Conservation (phyloP, 2,329 filamentous ascomycete species). For the Penicillium oxalicum region DNA sequence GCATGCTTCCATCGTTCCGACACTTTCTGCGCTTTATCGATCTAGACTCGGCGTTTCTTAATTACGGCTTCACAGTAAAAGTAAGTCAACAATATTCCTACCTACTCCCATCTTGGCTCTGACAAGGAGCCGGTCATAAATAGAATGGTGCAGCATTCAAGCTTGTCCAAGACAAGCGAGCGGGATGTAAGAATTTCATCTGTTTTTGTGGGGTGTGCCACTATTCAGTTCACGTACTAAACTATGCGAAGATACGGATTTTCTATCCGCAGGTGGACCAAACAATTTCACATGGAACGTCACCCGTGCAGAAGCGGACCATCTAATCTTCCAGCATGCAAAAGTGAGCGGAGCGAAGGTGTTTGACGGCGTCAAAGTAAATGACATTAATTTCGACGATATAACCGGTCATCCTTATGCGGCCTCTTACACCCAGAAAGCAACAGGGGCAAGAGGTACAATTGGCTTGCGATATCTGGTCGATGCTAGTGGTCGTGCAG, state of each 20-base stretch:
- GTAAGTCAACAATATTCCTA: conserved; percentile 13
- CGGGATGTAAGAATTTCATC: too few species aligned
- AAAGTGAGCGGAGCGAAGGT: conserved; percentile 35
- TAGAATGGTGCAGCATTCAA: conserved; percentile 40
- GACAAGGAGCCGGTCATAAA: too few species aligned
- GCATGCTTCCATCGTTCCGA: conserved; percentile 35
- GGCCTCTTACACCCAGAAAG: conserved; percentile 17
- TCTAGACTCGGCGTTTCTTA: conserved; percentile 36
- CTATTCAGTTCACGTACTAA: too few species aligned
- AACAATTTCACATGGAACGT: conserved; percentile 40
- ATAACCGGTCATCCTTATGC: conserved; percentile 7
- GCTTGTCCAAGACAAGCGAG: conserved; percentile 13
- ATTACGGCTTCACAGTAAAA: conserved; percentile 41
- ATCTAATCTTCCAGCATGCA: conserved; percentile 43
- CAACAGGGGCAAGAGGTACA: conserved; percentile 30
- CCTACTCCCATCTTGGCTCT: too few species aligned
- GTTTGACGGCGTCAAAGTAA: conserved; percentile 39
- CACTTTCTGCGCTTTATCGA: conserved; percentile 44
- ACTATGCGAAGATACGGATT: conserved; percentile 40
- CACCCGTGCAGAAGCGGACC: conserved; percentile 43
- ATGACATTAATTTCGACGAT: conserved; percentile 7
- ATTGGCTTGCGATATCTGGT: conserved; percentile 46
- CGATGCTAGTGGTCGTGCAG: conserved; percentile 45
- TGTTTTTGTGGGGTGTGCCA: too few species aligned
- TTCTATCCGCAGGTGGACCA: conserved; percentile 33